Evolutionary conservation across 495 filamentous ascomycete genomes (phyloP).

Genomic region (Saxophila tyrrhenica): DNA sequence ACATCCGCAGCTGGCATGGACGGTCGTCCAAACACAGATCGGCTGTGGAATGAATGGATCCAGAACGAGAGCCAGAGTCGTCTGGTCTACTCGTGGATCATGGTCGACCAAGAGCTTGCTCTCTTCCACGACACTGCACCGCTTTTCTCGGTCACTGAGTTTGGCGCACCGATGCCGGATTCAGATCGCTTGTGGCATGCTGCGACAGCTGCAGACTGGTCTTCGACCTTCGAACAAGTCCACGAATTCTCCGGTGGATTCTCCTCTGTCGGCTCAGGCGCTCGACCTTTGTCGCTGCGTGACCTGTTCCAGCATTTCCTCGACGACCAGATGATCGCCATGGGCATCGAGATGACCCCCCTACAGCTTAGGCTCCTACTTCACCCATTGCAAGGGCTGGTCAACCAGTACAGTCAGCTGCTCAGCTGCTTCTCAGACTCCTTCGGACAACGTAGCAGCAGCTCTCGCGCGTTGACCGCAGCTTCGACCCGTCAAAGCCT

Average conservation of each 20-base stretch:
- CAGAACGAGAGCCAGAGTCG: slow-evolving; percentile 47
- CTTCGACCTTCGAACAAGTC: slow-evolving; percentile 37
- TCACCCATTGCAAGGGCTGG: slow-evolving; percentile 31
- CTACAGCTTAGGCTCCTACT: slow-evolving; percentile 32
- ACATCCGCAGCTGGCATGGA: slow-evolving; percentile 14
- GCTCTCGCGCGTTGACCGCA: slow-evolving; percentile 33
- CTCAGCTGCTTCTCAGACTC: slow-evolving; percentile 32
- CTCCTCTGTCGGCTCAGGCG: slow-evolving; percentile 32
- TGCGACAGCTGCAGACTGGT: slow-evolving; percentile 35
- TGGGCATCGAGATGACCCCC: slow-evolving; percentile 30
- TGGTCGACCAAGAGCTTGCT: slow-evolving; percentile 55
- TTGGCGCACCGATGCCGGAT: slow-evolving; percentile 46
- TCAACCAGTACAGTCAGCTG: slow-evolving; percentile 31
- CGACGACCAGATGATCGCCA: slow-evolving; percentile 29
- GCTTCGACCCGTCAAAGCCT: slow-evolving; percentile 40
- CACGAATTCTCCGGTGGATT: slow-evolving; percentile 36
- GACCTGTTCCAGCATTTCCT: slow-evolving; percentile 44
- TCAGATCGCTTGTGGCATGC: slow-evolving; percentile 44
- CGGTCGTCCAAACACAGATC: slow-evolving; percentile 33
- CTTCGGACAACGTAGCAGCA: slow-evolving; percentile 25
- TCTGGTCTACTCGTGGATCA: slow-evolving; percentile 54
- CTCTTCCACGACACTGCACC: slow-evolving; percentile 51
- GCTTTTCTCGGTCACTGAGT: slow-evolving; percentile 46
- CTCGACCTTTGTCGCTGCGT: slow-evolving; percentile 39
- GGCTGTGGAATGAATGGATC: slow-evolving; percentile 45